Evolutionary conservation across 345 rosid species (phyloP), one percentile per base, ranked within the genome.

Genomic region (Punica granatum): DNA sequence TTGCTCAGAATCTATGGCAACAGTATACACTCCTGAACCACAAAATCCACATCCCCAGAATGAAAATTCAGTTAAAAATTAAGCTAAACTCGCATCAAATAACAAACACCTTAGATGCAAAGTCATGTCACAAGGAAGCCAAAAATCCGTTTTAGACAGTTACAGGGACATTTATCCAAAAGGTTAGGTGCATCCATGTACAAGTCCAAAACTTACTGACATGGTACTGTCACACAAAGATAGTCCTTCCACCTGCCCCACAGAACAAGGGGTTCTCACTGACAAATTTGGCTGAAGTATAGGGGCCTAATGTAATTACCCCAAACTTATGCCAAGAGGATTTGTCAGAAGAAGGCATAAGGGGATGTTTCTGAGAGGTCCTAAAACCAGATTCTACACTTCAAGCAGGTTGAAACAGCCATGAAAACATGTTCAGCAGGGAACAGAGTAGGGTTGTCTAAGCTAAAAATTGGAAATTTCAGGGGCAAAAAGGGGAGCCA

Each of bases 1-100:
- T 65, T 43, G 53, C 54, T 37, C 67, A 12, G 67, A 54, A 65
- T 65, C 67, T 25, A 65, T 41, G 11, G 39, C 39, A 6, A 36
- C 35, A 13, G 35, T 31, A n/a, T 32, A 14, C 19, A 60, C 64
- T 1, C 64, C 64, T 48, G 53, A 21, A 48, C 23, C n/a, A 48
- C 9, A 21, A 48, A 48, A 48, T 4, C 16, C 53, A 48, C 53
- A 48, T 6, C n/a, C 53, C 53, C 14, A 18, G 18, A 12, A 16
- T 7, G 23, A 48, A 1, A 48, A 44, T 33, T 18, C 49, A 34
- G 23, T 67, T 37, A 37, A 5, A 25, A 25, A 34, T 32, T 2
- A 53, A 61, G 32, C n/a, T 33, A 21, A 53, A 19, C n/a, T n/a
- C 21, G 35, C 42, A 37, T 37, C 41, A n/a, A n/a, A n/a, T n/a